Base-by-base conservation (phyloP, 1,284 basidiomycete genomes). In the Uromyces viciae-fabae region DNA sequence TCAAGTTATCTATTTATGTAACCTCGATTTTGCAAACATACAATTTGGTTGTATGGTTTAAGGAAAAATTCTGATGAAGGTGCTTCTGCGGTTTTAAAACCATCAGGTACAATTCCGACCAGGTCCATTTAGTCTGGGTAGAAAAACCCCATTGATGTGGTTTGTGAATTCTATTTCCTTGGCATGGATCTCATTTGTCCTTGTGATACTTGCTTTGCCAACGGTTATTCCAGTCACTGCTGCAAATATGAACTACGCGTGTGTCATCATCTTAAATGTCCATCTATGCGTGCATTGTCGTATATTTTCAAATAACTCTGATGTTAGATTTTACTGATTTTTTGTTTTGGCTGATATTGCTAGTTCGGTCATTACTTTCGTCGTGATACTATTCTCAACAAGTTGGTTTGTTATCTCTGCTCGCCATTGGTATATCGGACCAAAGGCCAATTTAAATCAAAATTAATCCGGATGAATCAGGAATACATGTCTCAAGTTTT, bases 51-150 rank as follows among this genome's bases (percentile, higher is more conserved):
- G n/a, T n/a, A n/a, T n/a, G n/a, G n/a, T n/a, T 49, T 11, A 49
- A 11, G 46, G 22, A 49, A 49, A 11, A 2, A 15, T 8, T 54
- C 17, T 38, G 15, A 33, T 33, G 64, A 36, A 68, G 38, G 25
- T 33, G 7, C 9, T 11, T 49, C 28, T 49, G 15, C 40, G 28
- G 9, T 49, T 28, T 49, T 72, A 17, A 42, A 46, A 28, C 36
- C 19, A 49, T 54, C 28, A 81, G 78, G 78, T 81, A 11, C 81
- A 83, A 81, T 94, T 93, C 88, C 91, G 91, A 85, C 93, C 93
- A 0, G 94, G 94, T n/a, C 94, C 94, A 25, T 95, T 94, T 87
- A 92, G 91, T 85, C 91, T 94, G 88, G 93, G 93, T 31, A 88
- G 90, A 75, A 93, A 92, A 0, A 73, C 88, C 81, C 38, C 38